Evolutionary conservation across 75 land plant species (phyloP).

Genomic region (Sequoia sempervirens): DNA sequence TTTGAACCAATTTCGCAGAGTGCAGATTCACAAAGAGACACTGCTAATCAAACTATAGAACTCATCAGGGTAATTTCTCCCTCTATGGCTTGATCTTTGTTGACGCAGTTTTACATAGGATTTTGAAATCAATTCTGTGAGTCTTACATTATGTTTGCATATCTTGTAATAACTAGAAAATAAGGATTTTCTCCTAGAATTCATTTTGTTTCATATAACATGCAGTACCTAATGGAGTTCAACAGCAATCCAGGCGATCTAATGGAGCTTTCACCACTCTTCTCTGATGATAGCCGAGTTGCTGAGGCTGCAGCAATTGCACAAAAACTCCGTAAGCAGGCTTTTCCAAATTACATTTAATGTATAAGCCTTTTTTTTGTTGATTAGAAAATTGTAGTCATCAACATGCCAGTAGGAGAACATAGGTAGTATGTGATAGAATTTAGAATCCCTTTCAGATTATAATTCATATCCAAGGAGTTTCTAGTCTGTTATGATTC

Average conservation of each 20-base stretch:
- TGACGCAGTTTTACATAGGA: neutral
- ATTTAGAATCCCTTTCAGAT: neutral
- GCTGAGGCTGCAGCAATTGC: slow-evolving; percentile 99
- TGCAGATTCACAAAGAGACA: slow-evolving; percentile 97
- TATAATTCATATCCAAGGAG: neutral
- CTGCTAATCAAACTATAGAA: slow-evolving; percentile 97
- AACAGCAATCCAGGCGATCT: slow-evolving; percentile 96
- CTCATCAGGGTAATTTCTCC: slow-evolving; percentile 74
- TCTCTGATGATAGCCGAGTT: slow-evolving; percentile 98
- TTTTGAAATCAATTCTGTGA: neutral
- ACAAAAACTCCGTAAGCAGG: slow-evolving; percentile 89
- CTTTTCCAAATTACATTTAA: neutral
- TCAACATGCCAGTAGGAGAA: neutral
- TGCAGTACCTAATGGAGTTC: slow-evolving; percentile 98
- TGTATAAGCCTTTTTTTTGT: neutral
- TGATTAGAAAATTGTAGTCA: neutral
- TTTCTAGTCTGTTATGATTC: neutral
- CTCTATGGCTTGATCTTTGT: neutral
- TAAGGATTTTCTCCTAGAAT: neutral
- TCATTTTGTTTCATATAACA: neutral
- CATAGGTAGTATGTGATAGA: neutral
- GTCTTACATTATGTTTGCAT: neutral
- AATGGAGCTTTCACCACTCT: slow-evolving; percentile 93
- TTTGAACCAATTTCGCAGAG: slow-evolving; percentile 47
- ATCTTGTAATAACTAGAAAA: neutral